Base-by-base conservation (phyloP, 2,329 filamentous ascomycete species). In the Phoma sp. region DNA sequence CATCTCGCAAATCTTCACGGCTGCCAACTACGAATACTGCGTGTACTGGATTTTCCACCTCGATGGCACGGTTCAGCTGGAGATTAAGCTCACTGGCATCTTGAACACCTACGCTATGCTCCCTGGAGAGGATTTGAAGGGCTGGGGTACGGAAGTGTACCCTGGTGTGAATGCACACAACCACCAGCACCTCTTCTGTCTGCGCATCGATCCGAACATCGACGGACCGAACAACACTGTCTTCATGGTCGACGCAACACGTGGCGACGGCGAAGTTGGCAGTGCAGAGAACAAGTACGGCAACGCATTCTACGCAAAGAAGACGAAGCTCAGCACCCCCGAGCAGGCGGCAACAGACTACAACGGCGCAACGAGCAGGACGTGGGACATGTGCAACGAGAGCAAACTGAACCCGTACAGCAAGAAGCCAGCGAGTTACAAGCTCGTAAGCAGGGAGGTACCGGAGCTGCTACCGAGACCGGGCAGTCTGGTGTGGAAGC, bases 11-110 rank as follows among this genome's bases (percentile, higher is more conserved):
- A 89, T 96, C 71, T 96, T 97, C 78, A 97, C 93, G 0, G 93
- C 93, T 0, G 93, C 93, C 24, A 97, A 97, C 80, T 97, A 97
- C 77, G 93, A 97, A 75, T 97, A 97, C 77, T 89, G 88, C 69
- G 82, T 86, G 6, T 88, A 94, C 80, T 96, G 91, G 92, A 88
- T 92, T 64, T 92, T 96, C 79, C 91, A 94, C 74, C 92, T 95
- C 76, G 93, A 96, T 66, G 93, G 92, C 33, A 96, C 92, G 0
- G 88, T 96, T 61, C 92, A 96, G 78, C 88, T 94, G 10, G 92
- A 96, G 74, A 90, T 96, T 75, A 82, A 94, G 76, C 85, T 96
- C 25, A 96, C 92, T 0, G 92, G 92, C 47, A 96, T 97, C 72
- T 80, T 97, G 49, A 96, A 96, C 81, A 97, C 93, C 0, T 96